phyloP scores from a whole-genome alignment of 768 basidiomycete species.

The Rubroboletus pulcherrimus region DNA sequence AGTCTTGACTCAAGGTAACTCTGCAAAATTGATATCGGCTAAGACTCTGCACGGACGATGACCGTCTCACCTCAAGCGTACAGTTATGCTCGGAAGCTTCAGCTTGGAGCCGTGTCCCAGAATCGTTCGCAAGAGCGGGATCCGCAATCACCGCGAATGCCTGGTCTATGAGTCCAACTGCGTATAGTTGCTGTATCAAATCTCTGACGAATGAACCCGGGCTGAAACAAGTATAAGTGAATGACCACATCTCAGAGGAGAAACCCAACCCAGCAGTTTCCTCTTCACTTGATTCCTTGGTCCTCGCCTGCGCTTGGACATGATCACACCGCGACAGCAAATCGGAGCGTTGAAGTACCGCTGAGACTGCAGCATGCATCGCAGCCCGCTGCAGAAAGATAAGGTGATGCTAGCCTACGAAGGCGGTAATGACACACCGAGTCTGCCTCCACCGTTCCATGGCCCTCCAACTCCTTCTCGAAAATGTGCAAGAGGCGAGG shows the following conservation, averaged over 20 bases:
- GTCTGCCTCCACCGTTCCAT: constrained; percentile 47
- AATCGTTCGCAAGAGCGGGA: constrained; percentile 47
- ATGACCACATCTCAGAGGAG: not conserved
- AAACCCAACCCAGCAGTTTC: constrained; percentile 18
- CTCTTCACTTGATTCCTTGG: constrained; percentile 19
- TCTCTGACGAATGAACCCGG: constrained; percentile 25
- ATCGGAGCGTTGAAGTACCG: constrained; percentile 49
- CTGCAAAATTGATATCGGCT: constrained; percentile 11
- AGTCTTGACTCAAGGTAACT: constrained; percentile 56
- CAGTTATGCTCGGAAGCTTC: constrained; percentile 61
- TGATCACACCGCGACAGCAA: constrained; percentile 54
- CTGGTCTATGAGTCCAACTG: constrained; percentile 52
- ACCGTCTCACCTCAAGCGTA: constrained; percentile 50
- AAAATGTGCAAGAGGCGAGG: constrained; percentile 57
- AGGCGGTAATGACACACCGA: constrained; percentile 43
- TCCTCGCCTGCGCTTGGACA: constrained; percentile 34
- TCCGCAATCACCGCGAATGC: constrained; percentile 50
- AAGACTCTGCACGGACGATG: not conserved
- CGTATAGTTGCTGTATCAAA: constrained; percentile 49
- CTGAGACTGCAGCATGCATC: constrained; percentile 49
- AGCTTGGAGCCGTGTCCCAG: constrained; percentile 43
- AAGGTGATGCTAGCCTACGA: not conserved
- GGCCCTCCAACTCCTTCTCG: constrained; percentile 48
- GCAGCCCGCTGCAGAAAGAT: constrained; percentile 33
- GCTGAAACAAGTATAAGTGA: constrained; percentile 19